Evolutionary conservation across 495 filamentous ascomycete species (phyloP).

Genomic region (Neurospora sublineolata): DNA sequence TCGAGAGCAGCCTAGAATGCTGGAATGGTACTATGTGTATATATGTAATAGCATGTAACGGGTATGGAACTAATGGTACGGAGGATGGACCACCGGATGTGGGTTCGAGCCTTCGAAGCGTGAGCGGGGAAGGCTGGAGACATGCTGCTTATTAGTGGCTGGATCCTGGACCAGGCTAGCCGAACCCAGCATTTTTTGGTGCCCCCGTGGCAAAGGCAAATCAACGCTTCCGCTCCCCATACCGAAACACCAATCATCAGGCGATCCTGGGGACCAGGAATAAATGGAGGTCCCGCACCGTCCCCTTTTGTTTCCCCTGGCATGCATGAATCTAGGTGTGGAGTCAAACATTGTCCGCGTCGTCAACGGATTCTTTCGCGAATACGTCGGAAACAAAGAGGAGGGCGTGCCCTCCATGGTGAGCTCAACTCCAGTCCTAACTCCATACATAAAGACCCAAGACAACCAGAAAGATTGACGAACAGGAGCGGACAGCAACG

Average conservation of each 20-base stretch:
- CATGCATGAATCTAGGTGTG: neutral
- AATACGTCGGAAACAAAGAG: neutral
- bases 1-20: neutral
- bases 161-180: conserved; percentile 12
- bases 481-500: neutral
- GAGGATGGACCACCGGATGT: neutral
- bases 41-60: neutral
- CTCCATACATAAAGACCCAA: neutral
- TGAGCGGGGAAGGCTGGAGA: conserved; percentile 16
- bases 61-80: neutral
- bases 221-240: conserved; percentile 3
- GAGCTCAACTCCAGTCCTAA: neutral
- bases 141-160: conserved; percentile 17
- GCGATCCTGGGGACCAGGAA: neutral
- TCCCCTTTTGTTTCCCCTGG: neutral
- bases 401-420: neutral
- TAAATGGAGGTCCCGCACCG: neutral
- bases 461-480: neutral
- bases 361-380: neutral
- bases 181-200: conserved; percentile 14
- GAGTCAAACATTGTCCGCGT: neutral
- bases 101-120: conserved; percentile 7
- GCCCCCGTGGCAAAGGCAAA: conserved; percentile 18
- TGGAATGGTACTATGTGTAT: neutral
- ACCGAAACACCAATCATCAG: neutral